Percentiles rank a stretch among this genome's conserved stretches.
Evolutionary conservation across 306 rosid genomes (phyloP).

Genomic region (Glycine tomentella): DNA sequence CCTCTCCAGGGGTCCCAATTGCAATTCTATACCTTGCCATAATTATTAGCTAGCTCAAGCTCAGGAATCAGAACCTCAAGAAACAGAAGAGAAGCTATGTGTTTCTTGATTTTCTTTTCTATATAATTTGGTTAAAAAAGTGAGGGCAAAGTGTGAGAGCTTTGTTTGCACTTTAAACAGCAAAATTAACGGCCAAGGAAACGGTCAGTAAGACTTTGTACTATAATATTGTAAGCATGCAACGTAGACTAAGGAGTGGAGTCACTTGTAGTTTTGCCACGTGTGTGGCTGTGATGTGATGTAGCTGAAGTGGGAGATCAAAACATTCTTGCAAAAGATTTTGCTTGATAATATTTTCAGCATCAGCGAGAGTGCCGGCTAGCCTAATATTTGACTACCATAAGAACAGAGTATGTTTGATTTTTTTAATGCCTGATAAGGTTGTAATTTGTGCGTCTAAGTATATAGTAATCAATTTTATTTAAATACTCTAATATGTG

Average conservation of each 20-base stretch:
- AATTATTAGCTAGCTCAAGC: not conserved
- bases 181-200: conserved; percentile 53
- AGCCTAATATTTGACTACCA: conserved; percentile 25
- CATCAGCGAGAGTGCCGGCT: conserved; percentile 12
- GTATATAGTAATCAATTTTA: not conserved
- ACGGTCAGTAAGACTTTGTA: conserved; percentile 47
- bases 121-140: conserved; percentile 7
- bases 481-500: not conserved
- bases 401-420: not conserved
- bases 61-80: conserved; percentile 3
- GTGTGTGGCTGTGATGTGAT: conserved; percentile 50
- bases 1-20: conserved; percentile 75
- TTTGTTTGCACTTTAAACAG: conserved; percentile 43
- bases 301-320: conserved; percentile 43
- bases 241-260: conserved; percentile 19
- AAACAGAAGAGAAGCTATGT: conserved; percentile 15
- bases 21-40: conserved; percentile 68
- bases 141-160: not conserved
- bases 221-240: not conserved
- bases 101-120: conserved; percentile 21
- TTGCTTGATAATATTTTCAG: conserved; percentile 6
- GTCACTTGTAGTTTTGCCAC: conserved; percentile 36
- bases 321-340: not conserved
- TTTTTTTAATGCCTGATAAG: not conserved
- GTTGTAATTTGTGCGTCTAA: not conserved